phyloP scores from a whole-genome alignment of 2,329 filamentous ascomycete genomes.

The Eurotiales sp. region DNA sequence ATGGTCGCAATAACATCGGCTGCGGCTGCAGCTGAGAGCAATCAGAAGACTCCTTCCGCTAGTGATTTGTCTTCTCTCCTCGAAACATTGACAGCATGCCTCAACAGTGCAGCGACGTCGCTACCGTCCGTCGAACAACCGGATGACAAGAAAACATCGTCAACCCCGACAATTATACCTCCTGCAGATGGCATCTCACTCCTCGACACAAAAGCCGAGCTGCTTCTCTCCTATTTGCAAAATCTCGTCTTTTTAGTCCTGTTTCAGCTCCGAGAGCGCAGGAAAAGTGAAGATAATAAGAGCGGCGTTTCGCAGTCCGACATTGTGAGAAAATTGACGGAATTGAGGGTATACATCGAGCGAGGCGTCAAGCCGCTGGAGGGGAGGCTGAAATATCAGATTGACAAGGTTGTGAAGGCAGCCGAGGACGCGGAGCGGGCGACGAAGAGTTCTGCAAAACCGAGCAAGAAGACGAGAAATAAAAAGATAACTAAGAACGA shows the following conservation, averaged over 20 bases:
- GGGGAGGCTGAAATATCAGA: conserved; percentile 86
- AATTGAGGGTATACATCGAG: conserved; percentile 87
- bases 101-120: conserved; percentile 32
- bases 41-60: background rate
- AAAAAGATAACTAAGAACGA: conserved; percentile 29
- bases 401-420: conserved; percentile 87
- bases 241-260: conserved; percentile 87
- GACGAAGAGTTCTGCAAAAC: conserved; percentile 23
- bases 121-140: conserved; percentile 25
- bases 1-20: conserved; percentile 3
- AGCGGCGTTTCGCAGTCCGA: conserved; percentile 49
- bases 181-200: conserved; percentile 86
- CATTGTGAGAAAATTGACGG: conserved; percentile 81
- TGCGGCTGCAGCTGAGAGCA: background rate
- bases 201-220: conserved; percentile 91
- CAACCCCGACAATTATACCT: conserved; percentile 68
- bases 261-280: conserved; percentile 65
- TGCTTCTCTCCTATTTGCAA: conserved; percentile 94
- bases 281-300: conserved; percentile 9
- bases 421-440: conserved; percentile 55
- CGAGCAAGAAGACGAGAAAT: conserved; percentile 23
- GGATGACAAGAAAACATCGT: conserved; percentile 29
- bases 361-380: conserved; percentile 88
- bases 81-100: conserved; percentile 31
- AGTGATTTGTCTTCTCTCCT: conserved; percentile 27